A percentile compares a stretch with the other conserved stretches of the same genome.
These are phyloP conservation scores for Penicillium rolfsii DNA, from an alignment of 2,329 filamentous ascomycete species.

Conservation along the genomic window DNA sequence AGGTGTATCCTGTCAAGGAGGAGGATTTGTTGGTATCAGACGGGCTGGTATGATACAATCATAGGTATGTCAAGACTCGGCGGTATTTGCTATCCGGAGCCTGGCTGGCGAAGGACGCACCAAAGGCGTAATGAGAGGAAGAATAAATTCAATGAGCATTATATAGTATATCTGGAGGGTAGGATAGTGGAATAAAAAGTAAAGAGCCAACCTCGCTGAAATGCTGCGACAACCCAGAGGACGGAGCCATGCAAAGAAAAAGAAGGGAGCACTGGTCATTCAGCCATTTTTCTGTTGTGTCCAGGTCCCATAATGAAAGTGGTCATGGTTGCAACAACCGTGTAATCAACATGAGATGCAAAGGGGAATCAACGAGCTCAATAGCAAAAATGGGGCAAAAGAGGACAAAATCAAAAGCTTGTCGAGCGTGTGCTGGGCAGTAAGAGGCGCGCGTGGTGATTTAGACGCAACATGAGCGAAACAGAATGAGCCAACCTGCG, in stretches of 20 bases:
- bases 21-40: conserved; percentile 28
- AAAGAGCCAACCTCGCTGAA: conserved; percentile 29
- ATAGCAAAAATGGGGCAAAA: neutral
- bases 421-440: neutral
- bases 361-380: conserved; percentile 26
- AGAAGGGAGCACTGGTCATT: neutral
- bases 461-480: neutral
- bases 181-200: conserved; percentile 9
- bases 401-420: neutral
- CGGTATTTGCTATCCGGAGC: too few species aligned
- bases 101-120: neutral
- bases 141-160: conserved; percentile 12
- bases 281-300: neutral
- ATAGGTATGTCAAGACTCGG: neutral
- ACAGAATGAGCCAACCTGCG: neutral
- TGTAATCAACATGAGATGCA: conserved; percentile 23
- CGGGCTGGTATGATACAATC: neutral
- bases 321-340: conserved; percentile 11
- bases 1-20: conserved; percentile 44
- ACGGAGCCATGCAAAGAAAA: conserved; percentile 22
- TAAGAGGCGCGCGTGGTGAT: neutral
- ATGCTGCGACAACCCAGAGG: conserved; percentile 22
- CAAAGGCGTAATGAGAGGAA: neutral
- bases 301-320: conserved; percentile 16
- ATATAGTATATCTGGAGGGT: conserved; percentile 13